Evolutionary conservation across 2,329 filamentous ascomycete species (phyloP), one percentile per base, ranked within the genome.

Genomic region (Aspergillus japonicus): DNA sequence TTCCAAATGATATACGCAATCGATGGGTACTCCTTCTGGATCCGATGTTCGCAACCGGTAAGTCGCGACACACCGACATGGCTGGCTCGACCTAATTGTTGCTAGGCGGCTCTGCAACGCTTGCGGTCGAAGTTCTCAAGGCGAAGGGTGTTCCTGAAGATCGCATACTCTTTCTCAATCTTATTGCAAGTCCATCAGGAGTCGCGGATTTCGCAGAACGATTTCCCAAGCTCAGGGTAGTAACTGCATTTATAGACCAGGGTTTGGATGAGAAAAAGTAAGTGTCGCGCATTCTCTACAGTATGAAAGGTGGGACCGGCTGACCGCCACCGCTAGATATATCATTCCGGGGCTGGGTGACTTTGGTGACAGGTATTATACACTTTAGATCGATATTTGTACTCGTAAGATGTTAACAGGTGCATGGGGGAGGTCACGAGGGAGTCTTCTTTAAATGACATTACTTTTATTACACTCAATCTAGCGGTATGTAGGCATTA

Each of bases 31-130:
- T 99, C 61, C 82, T 99, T 49, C 80, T 99, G 50, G 95, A 99
- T 74, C 95, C 95, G n/a, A 99, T 99, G 95, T 93, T 99, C 78
- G 95, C 95, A 59, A 99, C 95, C 68, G 93, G 92, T 93, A 78
- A 66, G 63, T 58, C n/a, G 6, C 33, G 24, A 51, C 4, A 26
- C 11, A 5, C 3, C 31, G 14, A 12, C 8, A 31, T 21, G 23
- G 11, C 6, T 31, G 39, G 48, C 24, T 48, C 47, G 11, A 59
- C 31, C 56, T 61, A 57, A 64, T 29, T 21, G 21, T 3, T 47
- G 33, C 44, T 60, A 95, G 92, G 94, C 67, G 95, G 95, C 50
- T 97, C 93, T 59, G 95, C 95, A 55, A 95, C 92, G 59, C 96
- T 99, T 91, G 95, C 95, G 31, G 93, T 98, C 19, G 91, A 98